phyloP scores from a whole-genome alignment of 1,284 basidiomycete genomes.

The Papiliotrema laurentii region DNA sequence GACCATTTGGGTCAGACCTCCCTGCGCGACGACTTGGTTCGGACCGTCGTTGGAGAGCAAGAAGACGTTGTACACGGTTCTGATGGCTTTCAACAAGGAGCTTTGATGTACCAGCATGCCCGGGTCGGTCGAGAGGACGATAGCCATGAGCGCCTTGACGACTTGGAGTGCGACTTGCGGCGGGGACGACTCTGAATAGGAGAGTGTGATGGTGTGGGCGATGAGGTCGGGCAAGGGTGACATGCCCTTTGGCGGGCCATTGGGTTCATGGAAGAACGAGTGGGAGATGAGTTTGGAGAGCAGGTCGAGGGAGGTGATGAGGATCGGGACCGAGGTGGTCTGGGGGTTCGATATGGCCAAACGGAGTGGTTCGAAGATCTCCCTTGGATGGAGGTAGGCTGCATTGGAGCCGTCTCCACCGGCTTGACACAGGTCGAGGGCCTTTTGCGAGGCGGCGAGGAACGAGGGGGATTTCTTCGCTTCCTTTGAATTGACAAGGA shows the following conservation, averaged over 20 bases:
- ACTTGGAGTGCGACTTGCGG: conserved; percentile 90
- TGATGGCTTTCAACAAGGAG: conserved; percentile 84
- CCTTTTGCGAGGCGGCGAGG: conserved; percentile 72
- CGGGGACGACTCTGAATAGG: conserved; percentile 79
- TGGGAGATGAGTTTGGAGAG: conserved; percentile 94
- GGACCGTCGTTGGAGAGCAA: conserved; percentile 80
- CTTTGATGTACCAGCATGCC: conserved; percentile 83
- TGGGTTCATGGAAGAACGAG: conserved; percentile 73
- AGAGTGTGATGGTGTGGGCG: conserved; percentile 86
- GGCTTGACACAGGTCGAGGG: conserved; percentile 73
- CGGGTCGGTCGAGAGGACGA: conserved; percentile 73
- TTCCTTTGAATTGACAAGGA: conserved; percentile 81
- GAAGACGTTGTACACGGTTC: conserved; percentile 96
- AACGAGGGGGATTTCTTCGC: conserved; percentile 78
- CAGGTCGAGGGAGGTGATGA: conserved; percentile 91
- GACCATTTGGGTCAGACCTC: conserved; percentile 93
- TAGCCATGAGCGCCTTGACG: conserved; percentile 83
- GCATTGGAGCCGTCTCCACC: conserved; percentile 58
- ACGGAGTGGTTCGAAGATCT: conserved; percentile 87
- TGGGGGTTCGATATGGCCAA: conserved; percentile 71
- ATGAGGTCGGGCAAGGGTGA: conserved; percentile 82
- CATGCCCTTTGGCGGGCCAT: conserved; percentile 53
- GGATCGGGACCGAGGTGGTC: conserved; percentile 81
- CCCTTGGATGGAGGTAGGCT: conserved; percentile 57
- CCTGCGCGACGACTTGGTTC: conserved; percentile 94